These are phyloP conservation scores for Boletus mariae DNA, from an alignment of 1,284 basidiomycete genomes.

Conservation along the genomic window DNA sequence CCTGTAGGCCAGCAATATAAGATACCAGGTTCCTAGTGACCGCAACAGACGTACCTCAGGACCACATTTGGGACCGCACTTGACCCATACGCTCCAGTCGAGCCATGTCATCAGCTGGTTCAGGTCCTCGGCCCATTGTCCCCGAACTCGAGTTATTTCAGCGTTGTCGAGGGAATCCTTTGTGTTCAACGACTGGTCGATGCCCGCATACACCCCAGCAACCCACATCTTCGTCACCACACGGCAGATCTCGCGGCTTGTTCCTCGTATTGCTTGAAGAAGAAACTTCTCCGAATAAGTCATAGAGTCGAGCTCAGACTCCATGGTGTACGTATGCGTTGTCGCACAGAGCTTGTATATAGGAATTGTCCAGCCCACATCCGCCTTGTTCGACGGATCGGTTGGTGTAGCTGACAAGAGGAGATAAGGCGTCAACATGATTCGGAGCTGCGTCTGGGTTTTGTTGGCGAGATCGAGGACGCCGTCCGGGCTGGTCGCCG, in stretches of 20 bases:
- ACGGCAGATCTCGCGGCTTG: constrained; percentile 44
- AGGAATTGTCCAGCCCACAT: constrained; percentile 28
- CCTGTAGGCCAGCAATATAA: neutral
- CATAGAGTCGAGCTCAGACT: constrained; percentile 17
- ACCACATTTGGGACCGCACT: constrained; percentile 35
- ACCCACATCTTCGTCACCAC: constrained; percentile 44
- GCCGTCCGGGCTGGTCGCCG: neutral
- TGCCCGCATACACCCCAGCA: constrained; percentile 34
- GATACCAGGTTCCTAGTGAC: no score
- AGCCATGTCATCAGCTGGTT: constrained; percentile 38
- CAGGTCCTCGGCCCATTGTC: constrained; percentile 29
- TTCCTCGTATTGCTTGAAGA: constrained; percentile 34
- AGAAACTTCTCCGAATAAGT: constrained; percentile 38
- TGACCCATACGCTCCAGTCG: constrained; percentile 41
- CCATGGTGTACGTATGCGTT: constrained; percentile 34
- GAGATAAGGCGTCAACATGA: constrained; percentile 26
- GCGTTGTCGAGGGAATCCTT: neutral
- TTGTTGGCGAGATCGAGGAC: constrained; percentile 16
- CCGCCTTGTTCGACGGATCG: neutral
- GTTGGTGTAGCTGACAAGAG: constrained; percentile 7
- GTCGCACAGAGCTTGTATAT: constrained; percentile 32
- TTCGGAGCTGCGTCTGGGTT: constrained; percentile 22
- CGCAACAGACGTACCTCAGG: constrained; percentile 27
- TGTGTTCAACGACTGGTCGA: constrained; percentile 19
- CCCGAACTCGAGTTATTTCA: constrained; percentile 9